These are phyloP conservation scores for Talaromyces sp. DNA, from an alignment of 2,329 filamentous ascomycete genomes.

Conservation along the genomic window DNA sequence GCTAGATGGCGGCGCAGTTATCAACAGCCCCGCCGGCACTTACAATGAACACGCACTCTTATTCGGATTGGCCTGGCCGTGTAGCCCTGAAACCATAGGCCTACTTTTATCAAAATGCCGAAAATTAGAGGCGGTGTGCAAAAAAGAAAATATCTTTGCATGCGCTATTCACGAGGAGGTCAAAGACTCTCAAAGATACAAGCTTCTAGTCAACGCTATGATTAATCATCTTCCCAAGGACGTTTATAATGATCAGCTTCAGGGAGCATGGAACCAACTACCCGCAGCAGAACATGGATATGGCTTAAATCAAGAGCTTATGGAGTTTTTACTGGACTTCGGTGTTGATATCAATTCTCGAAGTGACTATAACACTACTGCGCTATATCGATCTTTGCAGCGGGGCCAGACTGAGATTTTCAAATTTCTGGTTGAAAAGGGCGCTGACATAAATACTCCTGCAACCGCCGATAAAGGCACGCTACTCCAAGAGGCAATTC, in stretches of 20 bases:
- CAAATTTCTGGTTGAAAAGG: conserved; percentile 9
- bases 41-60: not conserved
- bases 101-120: not conserved
- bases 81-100: not conserved
- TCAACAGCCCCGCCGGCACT: not conserved
- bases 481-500: not conserved
- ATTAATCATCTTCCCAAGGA: not conserved
- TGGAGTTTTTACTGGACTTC: not conserved
- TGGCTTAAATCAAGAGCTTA: not conserved
- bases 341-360: not conserved
- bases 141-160: not conserved
- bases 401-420: not conserved
- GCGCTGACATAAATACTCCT: not conserved
- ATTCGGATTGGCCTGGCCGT: not conserved
- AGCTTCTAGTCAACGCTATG: not conserved
- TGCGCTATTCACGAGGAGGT: not conserved
- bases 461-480: not conserved
- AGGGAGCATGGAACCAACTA: not conserved
- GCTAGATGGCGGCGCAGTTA: not conserved
- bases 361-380: not conserved
- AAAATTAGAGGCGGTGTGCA: not conserved
- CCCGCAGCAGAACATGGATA: too few relatives aligned
- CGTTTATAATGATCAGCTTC: not conserved
- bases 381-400: not conserved
- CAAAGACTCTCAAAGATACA: not conserved